Base-by-base conservation (phyloP, 345 rosid species). In the Linum trigynum region DNA sequence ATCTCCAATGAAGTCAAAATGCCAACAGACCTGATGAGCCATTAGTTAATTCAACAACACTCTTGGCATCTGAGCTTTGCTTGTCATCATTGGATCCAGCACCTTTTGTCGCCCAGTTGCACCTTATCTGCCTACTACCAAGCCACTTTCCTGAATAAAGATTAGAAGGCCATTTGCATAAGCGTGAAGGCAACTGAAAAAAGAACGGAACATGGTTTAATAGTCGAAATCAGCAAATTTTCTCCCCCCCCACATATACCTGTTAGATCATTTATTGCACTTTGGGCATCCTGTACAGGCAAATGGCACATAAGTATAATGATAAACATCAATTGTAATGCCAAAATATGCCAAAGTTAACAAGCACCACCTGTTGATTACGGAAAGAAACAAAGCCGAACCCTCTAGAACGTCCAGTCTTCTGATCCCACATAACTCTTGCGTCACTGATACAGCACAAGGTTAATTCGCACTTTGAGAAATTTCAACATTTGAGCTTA, bases 351-450 rank as follows among this genome's bases (percentile, higher is more conserved):
- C 12, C 14, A 55, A 3, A 2, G 38, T 48, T 8, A 55, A 51
- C 16, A 17, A 63, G 38, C 7, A 41, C 4, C 41, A 88, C 99
- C 92, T 88, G 96, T 67, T 94, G 99, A 72, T 68, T 87, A 69
- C 96, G 82, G 80, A 94, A 94, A 72, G 99, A 94, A 76, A 94
- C 99, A 73, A 94, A 94, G 35, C 99, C 96, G 72, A 90, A 91
- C 41, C 99, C 99, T 77, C 97, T 91, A 48, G 99, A 94, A 57
- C 97, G 96, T 43, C 97, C 97, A 61, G 99, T 94, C 82, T 90
- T 94, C 72, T 94, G 97, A 77, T 94, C 99, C 99, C 99, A 91
- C 97, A 94, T 94, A 59, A 94, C 99, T 77, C 92, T 82, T 40
- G 94, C 91, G 85, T 89, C 96, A 55, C 96, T 89, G 71, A 62